These are phyloP conservation scores for Vigna unguiculata DNA, from an alignment of 306 rosid genomes.

Conservation along the genomic window DNA sequence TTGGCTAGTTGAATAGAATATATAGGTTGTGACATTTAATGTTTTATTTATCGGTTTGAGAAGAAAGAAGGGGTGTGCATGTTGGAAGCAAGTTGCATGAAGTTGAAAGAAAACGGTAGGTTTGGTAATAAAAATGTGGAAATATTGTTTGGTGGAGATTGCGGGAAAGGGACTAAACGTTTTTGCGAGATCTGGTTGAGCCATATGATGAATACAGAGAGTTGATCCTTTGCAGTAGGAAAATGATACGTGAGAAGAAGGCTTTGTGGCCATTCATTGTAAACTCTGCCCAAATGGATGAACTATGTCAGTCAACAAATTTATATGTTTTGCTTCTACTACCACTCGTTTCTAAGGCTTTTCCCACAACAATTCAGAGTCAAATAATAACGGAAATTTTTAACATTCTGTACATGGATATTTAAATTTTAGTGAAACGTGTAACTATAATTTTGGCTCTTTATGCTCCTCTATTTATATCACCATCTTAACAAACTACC, in stretches of 20 bases:
- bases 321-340: background rate
- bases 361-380: background rate
- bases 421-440: background rate
- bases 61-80: background rate
- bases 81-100: constrained; percentile 41
- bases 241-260: constrained; percentile 41
- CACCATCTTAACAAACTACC: background rate
- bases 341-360: constrained; percentile 6
- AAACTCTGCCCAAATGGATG: background rate
- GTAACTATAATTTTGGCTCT: constrained; percentile 12
- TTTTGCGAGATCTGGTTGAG: background rate
- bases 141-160: constrained; percentile 36
- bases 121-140: constrained; percentile 38
- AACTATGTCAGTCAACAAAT: constrained; percentile 22
- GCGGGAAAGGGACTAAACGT: constrained; percentile 53
- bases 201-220: constrained; percentile 25
- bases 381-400: constrained; percentile 21
- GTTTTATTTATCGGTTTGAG: background rate
- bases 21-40: background rate
- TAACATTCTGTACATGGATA: background rate
- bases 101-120: constrained; percentile 15
- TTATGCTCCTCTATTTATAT: background rate
- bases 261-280: constrained; percentile 34
- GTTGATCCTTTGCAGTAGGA: constrained; percentile 40
- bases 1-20: background rate